Conservation (phyloP, 768 basidiomycete genomes). For the Chalciporus chontae region DNA sequence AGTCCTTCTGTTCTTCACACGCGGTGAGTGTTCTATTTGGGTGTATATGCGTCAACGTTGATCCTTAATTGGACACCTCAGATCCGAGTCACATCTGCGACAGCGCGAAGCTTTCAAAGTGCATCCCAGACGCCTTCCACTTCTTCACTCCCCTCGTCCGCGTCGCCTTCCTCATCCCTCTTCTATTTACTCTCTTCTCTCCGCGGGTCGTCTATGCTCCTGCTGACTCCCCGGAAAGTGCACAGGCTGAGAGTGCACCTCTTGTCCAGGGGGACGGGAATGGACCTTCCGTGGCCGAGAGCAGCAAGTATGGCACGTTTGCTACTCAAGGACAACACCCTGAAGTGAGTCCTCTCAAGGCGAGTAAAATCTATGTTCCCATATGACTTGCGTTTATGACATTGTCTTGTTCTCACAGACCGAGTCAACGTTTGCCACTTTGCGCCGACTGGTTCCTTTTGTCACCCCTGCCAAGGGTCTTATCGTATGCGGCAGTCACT, state of each 20-base stretch:
- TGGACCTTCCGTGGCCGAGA: constrained; percentile 33
- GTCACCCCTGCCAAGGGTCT: constrained; percentile 20
- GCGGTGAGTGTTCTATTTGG: constrained; percentile 28
- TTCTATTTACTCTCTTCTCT: constrained; percentile 56
- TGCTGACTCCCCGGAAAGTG: constrained; percentile 12
- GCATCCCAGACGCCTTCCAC: constrained; percentile 42
- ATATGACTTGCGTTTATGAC: background rate
- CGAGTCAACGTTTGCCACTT: constrained; percentile 13
- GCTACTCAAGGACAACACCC: constrained; percentile 19
- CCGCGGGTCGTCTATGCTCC: constrained; percentile 64
- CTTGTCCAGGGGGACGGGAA: constrained; percentile 42
- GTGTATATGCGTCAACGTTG: background rate
- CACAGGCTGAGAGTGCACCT: constrained; percentile 22
- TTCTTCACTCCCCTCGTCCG: constrained; percentile 61
- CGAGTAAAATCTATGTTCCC: constrained; percentile 2
- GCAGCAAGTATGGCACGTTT: constrained; percentile 77
- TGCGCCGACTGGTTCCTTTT: constrained; percentile 19
- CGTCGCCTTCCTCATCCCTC: constrained; percentile 54
- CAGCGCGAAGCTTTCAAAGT: constrained; percentile 21
- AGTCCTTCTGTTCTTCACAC: constrained; percentile 47
- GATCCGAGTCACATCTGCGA: constrained; percentile 19
- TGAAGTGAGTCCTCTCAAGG: constrained; percentile 1
- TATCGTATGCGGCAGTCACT: constrained; percentile 15
- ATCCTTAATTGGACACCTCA: background rate
- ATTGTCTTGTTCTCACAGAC: background rate